phyloP scores from a whole-genome alignment of 2,329 filamentous ascomycete species.

The Beauveria pseudobassiana region DNA sequence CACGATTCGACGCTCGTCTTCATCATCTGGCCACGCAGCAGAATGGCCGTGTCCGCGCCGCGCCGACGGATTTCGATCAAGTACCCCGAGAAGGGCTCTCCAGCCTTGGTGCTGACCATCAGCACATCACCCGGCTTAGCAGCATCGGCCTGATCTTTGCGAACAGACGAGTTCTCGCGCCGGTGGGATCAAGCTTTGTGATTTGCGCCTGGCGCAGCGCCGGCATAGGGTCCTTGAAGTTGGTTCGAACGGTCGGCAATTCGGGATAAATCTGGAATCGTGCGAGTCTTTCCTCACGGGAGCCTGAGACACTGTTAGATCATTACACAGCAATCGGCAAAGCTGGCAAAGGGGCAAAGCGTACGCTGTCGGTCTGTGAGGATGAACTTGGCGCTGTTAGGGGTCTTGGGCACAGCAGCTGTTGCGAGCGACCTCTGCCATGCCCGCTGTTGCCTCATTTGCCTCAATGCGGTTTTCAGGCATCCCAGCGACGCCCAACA shows the following conservation, averaged over 20 bases:
- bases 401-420: conserved; percentile 17
- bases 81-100: conserved; percentile 85
- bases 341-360: conserved; percentile 11
- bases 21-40: conserved; percentile 80
- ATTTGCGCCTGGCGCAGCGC: conserved; percentile 63
- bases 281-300: conserved; percentile 26
- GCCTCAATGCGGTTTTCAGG: conserved; percentile 58
- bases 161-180: conserved; percentile 76
- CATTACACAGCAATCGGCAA: background rate
- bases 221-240: conserved; percentile 60
- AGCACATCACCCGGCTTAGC: conserved; percentile 85
- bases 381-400: conserved; percentile 19
- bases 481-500: conserved; percentile 59
- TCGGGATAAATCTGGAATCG: conserved; percentile 49
- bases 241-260: conserved; percentile 44
- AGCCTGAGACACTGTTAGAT: conserved; percentile 20
- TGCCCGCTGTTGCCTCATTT: conserved; percentile 43
- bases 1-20: conserved; percentile 92
- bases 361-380: conserved; percentile 29
- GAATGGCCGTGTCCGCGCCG: conserved; percentile 82
- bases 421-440: conserved; percentile 42
- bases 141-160: conserved; percentile 66
- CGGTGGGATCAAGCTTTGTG: conserved; percentile 71
- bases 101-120: conserved; percentile 71
- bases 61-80: conserved; percentile 78